A percentile compares a stretch with the other conserved stretches of the same genome.
Evolutionary conservation across 2,329 filamentous ascomycete species (phyloP).

Genomic region (Metarhizium robertsii): DNA sequence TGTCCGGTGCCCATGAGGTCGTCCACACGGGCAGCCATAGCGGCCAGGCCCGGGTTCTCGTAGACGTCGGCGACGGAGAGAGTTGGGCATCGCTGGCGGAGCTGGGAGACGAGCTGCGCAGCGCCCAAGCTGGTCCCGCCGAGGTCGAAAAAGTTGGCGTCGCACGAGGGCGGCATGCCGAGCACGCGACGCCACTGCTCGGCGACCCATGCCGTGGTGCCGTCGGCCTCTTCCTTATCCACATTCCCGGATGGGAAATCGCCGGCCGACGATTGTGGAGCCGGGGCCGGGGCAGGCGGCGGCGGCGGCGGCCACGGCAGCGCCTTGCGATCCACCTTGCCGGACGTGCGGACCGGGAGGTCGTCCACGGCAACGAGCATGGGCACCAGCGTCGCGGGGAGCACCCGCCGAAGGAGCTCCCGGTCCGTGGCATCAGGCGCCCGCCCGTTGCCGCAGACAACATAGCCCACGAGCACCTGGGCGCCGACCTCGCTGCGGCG

Average conservation of each 20-base stretch:
- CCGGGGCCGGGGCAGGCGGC: not conserved
- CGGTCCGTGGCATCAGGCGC: not conserved
- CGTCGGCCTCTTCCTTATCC: not conserved
- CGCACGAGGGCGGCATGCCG: slow-evolving; percentile 6
- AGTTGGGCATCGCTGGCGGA: slow-evolving; percentile 10
- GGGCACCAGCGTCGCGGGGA: slow-evolving; percentile 12
- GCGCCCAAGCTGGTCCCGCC: slow-evolving; percentile 14
- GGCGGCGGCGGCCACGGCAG: slow-evolving; percentile 9
- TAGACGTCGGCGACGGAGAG: slow-evolving; percentile 14
- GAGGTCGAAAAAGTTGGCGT: slow-evolving; percentile 13
- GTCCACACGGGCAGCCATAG: slow-evolving; percentile 10
- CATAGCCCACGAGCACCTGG: slow-evolving; percentile 13
- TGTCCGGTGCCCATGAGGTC: slow-evolving; percentile 8
- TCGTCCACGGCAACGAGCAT: slow-evolving; percentile 11
- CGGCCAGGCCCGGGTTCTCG: slow-evolving; percentile 9
- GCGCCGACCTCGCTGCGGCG: slow-evolving; percentile 11
- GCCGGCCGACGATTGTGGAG: not conserved
- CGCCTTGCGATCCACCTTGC: slow-evolving; percentile 14
- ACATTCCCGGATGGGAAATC: not conserved
- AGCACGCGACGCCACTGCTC: slow-evolving; percentile 13
- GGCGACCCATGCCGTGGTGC: slow-evolving; percentile 11
- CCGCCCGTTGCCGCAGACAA: slow-evolving; percentile 7
- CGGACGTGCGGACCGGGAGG: slow-evolving; percentile 12
- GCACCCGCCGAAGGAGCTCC: slow-evolving; percentile 4
- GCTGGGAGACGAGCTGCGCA: slow-evolving; percentile 13